Evolutionary conservation across 495 filamentous ascomycete genomes (phyloP).

Genomic region (Aspergillus ellipticus): DNA sequence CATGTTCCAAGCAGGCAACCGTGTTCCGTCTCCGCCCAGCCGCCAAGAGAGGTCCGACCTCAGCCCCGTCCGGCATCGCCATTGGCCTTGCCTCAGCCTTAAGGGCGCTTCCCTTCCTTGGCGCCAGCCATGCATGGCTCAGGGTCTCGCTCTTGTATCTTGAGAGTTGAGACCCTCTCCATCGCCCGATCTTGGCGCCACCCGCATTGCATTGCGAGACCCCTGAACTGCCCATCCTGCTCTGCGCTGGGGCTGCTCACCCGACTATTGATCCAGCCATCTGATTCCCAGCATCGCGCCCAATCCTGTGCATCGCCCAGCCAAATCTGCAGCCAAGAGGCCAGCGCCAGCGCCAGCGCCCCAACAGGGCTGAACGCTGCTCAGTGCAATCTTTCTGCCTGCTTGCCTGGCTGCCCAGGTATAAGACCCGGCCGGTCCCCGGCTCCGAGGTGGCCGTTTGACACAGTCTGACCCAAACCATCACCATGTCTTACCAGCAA

Average conservation of each 20-base stretch:
- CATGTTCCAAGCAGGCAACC: no score
- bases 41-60: no score
- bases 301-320: conserved; percentile 7
- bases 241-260: neutral
- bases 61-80: no score
- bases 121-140: no score
- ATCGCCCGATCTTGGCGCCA: neutral
- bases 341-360: conserved; percentile 1
- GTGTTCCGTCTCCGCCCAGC: no score
- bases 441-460: no score
- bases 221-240: no score
- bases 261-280: neutral
- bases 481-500: conserved; percentile 16
- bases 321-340: conserved; percentile 10
- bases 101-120: no score
- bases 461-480: neutral
- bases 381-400: conserved; percentile 10
- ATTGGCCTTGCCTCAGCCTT: no score
- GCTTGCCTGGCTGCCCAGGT: neutral
- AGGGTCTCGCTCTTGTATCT: no score
- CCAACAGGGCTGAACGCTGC: conserved; percentile 12
- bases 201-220: neutral
- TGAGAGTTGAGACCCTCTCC: neutral
- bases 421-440: neutral
- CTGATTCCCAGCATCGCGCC: neutral